These are phyloP conservation scores for Penicillium glabrum DNA, from an alignment of 2,329 filamentous ascomycete species.

Conservation along the genomic window DNA sequence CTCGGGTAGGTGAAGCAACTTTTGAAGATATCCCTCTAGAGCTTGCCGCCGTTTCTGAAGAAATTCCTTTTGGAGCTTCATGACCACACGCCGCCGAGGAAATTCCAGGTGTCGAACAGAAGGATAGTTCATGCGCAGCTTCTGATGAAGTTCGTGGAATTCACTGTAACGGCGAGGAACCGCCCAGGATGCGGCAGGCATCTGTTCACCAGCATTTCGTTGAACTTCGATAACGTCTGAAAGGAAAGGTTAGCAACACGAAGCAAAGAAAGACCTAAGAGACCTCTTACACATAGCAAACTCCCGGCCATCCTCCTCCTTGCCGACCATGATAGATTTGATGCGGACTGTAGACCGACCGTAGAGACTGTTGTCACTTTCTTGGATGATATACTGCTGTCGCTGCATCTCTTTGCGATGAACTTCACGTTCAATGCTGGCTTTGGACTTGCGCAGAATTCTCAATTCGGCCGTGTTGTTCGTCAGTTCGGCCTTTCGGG, in stretches of 20 bases:
- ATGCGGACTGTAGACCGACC: constrained; percentile 87
- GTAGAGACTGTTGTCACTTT: constrained; percentile 96
- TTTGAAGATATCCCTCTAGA: constrained; percentile 79
- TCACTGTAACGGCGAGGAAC: constrained; percentile 94
- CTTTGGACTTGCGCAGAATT: constrained; percentile 89
- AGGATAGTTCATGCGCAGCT: constrained; percentile 77
- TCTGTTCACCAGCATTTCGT: constrained; percentile 86
- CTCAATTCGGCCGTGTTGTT: constrained; percentile 93
- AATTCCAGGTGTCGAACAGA: constrained; percentile 90
- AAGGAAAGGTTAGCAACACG: constrained; percentile 15
- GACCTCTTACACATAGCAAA: constrained; percentile 73
- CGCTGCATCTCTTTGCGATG: constrained; percentile 91
- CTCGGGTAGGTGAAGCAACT: constrained; percentile 81
- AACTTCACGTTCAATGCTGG: constrained; percentile 89
- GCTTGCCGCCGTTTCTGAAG: constrained; percentile 82
- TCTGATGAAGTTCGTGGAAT: constrained; percentile 93
- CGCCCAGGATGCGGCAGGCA: constrained; percentile 93
- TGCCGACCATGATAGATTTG: constrained; percentile 87
- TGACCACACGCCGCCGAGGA: constrained; percentile 84
- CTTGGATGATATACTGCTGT: constrained; percentile 95
- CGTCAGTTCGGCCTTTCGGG: constrained; percentile 90
- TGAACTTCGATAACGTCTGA: constrained; percentile 83
- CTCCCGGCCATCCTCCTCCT: constrained; percentile 88
- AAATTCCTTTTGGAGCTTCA: constrained; percentile 96
- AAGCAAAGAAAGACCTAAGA: not conserved